Evolutionary conservation across 2,329 filamentous ascomycete genomes (phyloP).

Genomic region (Fusarium cyanostomum): DNA sequence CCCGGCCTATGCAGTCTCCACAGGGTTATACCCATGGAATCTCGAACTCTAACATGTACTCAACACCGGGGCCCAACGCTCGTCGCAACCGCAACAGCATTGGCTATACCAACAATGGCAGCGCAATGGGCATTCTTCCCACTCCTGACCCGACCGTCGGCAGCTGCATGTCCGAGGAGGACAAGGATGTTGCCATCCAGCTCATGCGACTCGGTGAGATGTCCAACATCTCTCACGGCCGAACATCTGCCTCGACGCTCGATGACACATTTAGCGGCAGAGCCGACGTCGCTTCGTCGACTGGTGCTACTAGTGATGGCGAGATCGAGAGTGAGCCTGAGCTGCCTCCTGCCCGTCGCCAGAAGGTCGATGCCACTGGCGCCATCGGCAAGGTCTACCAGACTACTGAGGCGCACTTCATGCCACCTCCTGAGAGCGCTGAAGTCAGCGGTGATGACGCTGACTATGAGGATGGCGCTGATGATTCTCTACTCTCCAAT

Average conservation of each 20-base stretch:
- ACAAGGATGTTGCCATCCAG: conserved; percentile 92
- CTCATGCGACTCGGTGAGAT: conserved; percentile 95
- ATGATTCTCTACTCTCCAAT: conserved; percentile 49
- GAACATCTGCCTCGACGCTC: conserved; percentile 90
- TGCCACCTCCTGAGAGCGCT: conserved; percentile 60
- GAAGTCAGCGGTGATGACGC: conserved; percentile 49
- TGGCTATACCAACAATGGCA: conserved; percentile 59
- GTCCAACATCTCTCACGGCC: conserved; percentile 91
- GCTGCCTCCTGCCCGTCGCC: conserved; percentile 66
- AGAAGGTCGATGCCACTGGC: conserved; percentile 61
- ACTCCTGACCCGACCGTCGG: conserved; percentile 97
- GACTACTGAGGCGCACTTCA: conserved; percentile 63
- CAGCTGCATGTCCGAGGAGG: conserved; percentile 96
- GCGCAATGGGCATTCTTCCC: conserved; percentile 71
- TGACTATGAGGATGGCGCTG: conserved; percentile 47
- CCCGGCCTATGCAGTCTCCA: conserved; percentile 82
- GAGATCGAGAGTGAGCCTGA: conserved; percentile 74
- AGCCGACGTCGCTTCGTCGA: conserved; percentile 85
- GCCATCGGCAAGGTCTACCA: conserved; percentile 58
- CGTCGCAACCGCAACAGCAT: conserved; percentile 74
- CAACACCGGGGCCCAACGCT: conserved; percentile 68
- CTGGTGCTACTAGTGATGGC: conserved; percentile 82
- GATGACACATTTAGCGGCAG: conserved; percentile 94
- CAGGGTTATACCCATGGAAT: conserved; percentile 72
- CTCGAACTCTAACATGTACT: conserved; percentile 64